A percentile compares a stretch with the other conserved stretches of the same genome.
Conservation (phyloP, 2,329 filamentous ascomycete species). For the Colletotrichum graminicola region DNA sequence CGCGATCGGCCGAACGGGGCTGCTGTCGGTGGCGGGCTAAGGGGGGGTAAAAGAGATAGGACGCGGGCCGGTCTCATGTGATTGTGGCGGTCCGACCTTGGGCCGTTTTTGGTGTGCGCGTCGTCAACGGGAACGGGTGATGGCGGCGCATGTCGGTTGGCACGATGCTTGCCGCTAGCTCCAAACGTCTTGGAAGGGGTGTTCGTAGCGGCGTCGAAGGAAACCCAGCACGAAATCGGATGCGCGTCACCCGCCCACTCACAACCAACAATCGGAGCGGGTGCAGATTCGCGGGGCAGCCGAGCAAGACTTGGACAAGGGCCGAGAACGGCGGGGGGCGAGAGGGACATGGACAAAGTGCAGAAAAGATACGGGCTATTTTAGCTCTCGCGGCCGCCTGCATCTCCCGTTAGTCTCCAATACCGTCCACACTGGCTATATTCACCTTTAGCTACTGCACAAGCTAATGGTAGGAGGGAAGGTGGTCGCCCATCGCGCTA, state of each 20-base stretch:
- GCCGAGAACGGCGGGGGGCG: conserved; percentile 1
- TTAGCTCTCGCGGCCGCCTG: background rate
- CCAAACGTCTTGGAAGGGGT: background rate
- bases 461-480: no score
- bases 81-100: background rate
- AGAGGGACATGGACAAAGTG: background rate
- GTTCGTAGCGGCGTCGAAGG: background rate
- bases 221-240: background rate
- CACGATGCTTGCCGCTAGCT: background rate
- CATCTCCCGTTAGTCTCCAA: background rate
- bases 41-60: background rate
- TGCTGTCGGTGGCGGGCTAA: background rate
- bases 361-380: background rate
- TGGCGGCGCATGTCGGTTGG: background rate
- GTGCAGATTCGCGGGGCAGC: conserved; percentile 5
- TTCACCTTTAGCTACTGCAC: no score
- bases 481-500: no score
- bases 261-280: background rate
- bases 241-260: background rate
- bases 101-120: background rate
- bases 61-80: background rate
- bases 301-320: background rate
- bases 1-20: background rate
- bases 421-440: no score
- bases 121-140: background rate